Base-by-base conservation (phyloP, 306 rosid species). In the Quercus berberidifolia region DNA sequence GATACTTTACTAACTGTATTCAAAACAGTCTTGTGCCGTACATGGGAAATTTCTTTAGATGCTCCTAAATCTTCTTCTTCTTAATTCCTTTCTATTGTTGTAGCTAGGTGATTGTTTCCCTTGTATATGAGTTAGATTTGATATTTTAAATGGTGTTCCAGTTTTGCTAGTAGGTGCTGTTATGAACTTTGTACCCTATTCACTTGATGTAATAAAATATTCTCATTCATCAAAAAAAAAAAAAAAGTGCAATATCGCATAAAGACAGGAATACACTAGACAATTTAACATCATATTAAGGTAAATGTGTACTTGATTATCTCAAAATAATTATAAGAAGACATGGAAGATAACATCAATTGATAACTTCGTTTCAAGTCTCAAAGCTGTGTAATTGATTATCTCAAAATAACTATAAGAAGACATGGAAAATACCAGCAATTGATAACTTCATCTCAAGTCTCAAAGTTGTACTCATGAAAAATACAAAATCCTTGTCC, bases 361-460 rank as follows among this genome's bases (percentile, higher is more conserved):
- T 62, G 75, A 55, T 73, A 30, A 51, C 5, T 28, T 51, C 17
- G 11, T 41, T 38, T 38, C 46, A 41, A 41, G 46, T 41, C 46
- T 8, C 46, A 41, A 41, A 41, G 46, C 11, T 49, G 54, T 12
- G 1, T 28, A 63, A 9, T 28, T 63, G 69, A 63, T 63, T 18
- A 63, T 63, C 69, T 26, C 30, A 4, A 28, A 63, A 28, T 63
- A 67, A 64, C 17, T 33, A 67, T 8, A 67, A 33, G 25, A 67
- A 67, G 52, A 68, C 26, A 68, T 68, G 25, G 51, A 7, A 68
- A 33, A 5, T 31, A 19, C 35, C 52, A 18, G 28, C 6, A 68
- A 33, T 79, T 62, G 73, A 55, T 73, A 38, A 51, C 10, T 28
- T 51, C 33, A 79, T 75, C 83, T n/a, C 71, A 65, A 21, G 49